Conservation (phyloP, 495 filamentous ascomycete species). For the Neurospora tetraspora region DNA sequence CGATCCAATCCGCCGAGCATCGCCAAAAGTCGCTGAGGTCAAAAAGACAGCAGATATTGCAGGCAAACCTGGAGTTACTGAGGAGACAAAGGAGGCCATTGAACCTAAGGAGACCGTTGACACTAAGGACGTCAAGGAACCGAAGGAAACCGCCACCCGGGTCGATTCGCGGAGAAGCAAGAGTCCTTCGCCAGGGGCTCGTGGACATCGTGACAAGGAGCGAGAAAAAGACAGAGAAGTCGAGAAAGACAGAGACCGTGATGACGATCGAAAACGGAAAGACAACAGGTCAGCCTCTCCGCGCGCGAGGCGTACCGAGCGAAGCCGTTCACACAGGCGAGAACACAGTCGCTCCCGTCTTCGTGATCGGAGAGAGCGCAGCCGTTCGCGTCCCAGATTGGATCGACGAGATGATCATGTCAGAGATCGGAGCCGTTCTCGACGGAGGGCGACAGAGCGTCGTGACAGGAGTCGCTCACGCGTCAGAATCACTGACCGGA, state of each 20-base stretch:
- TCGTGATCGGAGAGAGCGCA: slow-evolving; percentile 29
- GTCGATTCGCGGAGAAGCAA: slow-evolving; percentile 25
- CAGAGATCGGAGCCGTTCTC: slow-evolving; percentile 22
- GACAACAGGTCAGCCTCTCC: slow-evolving; percentile 18
- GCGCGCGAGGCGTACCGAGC: slow-evolving; percentile 10
- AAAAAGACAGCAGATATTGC: slow-evolving; percentile 25
- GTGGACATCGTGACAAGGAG: slow-evolving; percentile 24
- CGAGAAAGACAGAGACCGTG: slow-evolving; percentile 15
- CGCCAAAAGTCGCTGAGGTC: slow-evolving; percentile 28
- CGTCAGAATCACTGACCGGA: slow-evolving; percentile 16
- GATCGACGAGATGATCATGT: slow-evolving; percentile 16
- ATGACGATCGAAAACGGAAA: slow-evolving; percentile 16
- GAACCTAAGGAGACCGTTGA: slow-evolving; percentile 16
- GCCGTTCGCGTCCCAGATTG: slow-evolving; percentile 24
- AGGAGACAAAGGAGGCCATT: slow-evolving; percentile 15
- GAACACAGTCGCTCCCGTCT: slow-evolving; percentile 17
- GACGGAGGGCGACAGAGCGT: slow-evolving; percentile 13
- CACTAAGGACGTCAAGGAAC: slow-evolving; percentile 14
- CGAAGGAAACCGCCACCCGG: slow-evolving; percentile 14
- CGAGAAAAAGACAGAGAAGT: slow-evolving; percentile 20
- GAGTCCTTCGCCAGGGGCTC: slow-evolving; percentile 20
- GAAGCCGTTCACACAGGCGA: slow-evolving; percentile 15
- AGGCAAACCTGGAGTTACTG: slow-evolving; percentile 2
- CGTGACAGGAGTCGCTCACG: slow-evolving; percentile 24
- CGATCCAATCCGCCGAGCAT: slow-evolving; percentile 37